phyloP scores from a whole-genome alignment of 345 rosid species.

The Kernera saxatilis region DNA sequence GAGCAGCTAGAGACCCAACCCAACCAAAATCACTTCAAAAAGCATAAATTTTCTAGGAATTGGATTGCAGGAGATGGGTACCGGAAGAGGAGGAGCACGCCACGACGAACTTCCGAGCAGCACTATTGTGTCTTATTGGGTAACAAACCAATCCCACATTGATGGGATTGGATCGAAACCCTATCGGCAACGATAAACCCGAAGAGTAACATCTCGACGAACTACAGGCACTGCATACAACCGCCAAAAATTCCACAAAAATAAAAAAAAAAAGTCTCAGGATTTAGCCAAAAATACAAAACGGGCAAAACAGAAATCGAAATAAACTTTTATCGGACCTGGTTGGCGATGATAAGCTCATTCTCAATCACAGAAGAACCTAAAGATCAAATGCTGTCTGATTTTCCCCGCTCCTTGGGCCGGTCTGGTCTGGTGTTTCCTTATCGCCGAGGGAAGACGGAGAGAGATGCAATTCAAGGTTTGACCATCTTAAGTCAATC shows the following conservation, averaged over 20 bases:
- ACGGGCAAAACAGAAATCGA: not conserved
- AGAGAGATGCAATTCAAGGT: slow-evolving; percentile 8
- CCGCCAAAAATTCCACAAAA: not conserved
- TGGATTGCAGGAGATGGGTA: not conserved
- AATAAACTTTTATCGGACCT: slow-evolving; percentile 17
- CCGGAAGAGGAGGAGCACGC: slow-evolving; percentile 45
- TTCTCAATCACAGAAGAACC: not conserved
- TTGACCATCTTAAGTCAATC: slow-evolving; percentile 16
- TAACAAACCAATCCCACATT: slow-evolving; percentile 34
- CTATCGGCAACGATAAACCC: slow-evolving; percentile 31
- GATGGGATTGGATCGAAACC: slow-evolving; percentile 33
- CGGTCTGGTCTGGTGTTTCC: slow-evolving; percentile 18
- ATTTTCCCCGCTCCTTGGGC: slow-evolving; percentile 12
- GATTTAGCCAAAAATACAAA: not conserved
- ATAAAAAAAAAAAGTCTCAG: not conserved
- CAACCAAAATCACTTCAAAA: not conserved
- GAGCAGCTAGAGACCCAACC: not conserved
- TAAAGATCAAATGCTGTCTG: not conserved
- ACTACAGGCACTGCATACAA: slow-evolving; percentile 36
- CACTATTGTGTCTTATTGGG: slow-evolving; percentile 12
- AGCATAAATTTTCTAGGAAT: not conserved
- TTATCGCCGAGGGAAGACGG: slow-evolving; percentile 27
- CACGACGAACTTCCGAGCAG: slow-evolving; percentile 26
- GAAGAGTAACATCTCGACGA: slow-evolving; percentile 39
- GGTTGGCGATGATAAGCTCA: slow-evolving; percentile 32